Evolutionary conservation across 352 stramenopile genomes (phyloP), one percentile per base, ranked within the genome.

Genomic region (Pythium insidiosum): DNA sequence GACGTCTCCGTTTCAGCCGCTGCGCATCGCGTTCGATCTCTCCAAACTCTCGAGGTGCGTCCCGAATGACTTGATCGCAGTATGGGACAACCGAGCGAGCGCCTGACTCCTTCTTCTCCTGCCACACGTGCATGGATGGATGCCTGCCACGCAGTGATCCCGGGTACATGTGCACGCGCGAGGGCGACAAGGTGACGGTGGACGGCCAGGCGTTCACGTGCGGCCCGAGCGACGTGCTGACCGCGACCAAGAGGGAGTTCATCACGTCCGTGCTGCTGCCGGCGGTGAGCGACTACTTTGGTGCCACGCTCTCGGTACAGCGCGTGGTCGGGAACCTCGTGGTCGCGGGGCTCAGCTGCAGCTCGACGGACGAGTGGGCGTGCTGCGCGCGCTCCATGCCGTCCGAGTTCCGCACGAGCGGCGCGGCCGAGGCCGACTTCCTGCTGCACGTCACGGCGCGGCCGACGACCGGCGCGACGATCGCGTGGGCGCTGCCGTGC

Each of bases 401-500:
- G 18, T 21, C 42, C 5, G 63, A 52, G 6, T 85, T 85, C 42
- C 58, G 57, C 16, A 73, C 62, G 0, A 44, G 64, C 3, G 79
- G 76, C 2, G 63, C 89, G 16, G 47, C 73, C 0, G 73, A 85
- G 31, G 72, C 79, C 6, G 79, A 92, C 51, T 92, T 75, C 46
- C 52, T 89, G 23, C 59, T 92, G 15, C 75, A 92, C 22, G 79
- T 92, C 15, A 92, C 79, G 5, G 68, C 59, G 0, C 73, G 79
- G 5, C 79, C 79, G 3, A 92, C 76, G 0, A 75, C 73, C 1
- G 81, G 81, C 0, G 50, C 65, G 5, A 79, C 76, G 5, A 76
- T 93, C 30, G 81, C 81, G 4, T 93, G 78, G 77, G 81, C 81
- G 2, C 40, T 90, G 9, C 76, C 77, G 0, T 93, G 81, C 40